Evolutionary conservation across 169 alveolate species (phyloP), one percentile per base, ranked within the genome.

Genomic region (Eimeria sp.): DNA sequence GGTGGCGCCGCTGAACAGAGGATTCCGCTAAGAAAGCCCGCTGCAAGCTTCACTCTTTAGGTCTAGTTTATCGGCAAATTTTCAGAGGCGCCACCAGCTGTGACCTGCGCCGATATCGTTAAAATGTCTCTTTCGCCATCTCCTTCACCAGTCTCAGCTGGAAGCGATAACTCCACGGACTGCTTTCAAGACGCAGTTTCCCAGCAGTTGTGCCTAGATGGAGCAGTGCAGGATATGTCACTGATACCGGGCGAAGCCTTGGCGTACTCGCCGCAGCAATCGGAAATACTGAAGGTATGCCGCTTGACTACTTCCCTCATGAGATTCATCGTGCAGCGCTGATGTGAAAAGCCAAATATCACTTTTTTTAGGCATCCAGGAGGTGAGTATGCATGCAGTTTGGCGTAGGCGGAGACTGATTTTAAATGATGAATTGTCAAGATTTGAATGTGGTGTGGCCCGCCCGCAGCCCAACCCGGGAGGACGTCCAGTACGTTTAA

Each of bases 401-500:
- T 33, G 27, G 54, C 33, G 13, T 8, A 71, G 80, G 6, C 54
- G 25, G 10, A 33, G 10, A n/a, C 11, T 71, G 80, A 30, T 37
- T 30, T n/a, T 37, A 33, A 71, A 37, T 49, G 52, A 25, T 37
- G 80, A 37, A 33, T 14, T 71, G 54, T 9, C 49, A n/a, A 30
- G 46, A 49, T 6, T 43, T 11, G 30, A 18, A 72, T 30, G 64
- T 30, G 40, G 27, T 78, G 1, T 64, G 27, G 66, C 25, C 62
- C 62, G 56, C 43, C 37, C 60, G 95, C 83, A 95, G 97, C 95
- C 95, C 46, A 33, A 56, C 62, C 90, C 85, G 11, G 77, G 89
- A 20, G 95, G 91, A 40, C 88, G 37, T 49, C 82, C 91, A 20
- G 71, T 89, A 40, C 97, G 97, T 43, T 56, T 95, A 2, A 96